These are phyloP conservation scores for Pseudevernia furfuracea DNA, from an alignment of 495 filamentous ascomycete species.

Conservation along the genomic window DNA sequence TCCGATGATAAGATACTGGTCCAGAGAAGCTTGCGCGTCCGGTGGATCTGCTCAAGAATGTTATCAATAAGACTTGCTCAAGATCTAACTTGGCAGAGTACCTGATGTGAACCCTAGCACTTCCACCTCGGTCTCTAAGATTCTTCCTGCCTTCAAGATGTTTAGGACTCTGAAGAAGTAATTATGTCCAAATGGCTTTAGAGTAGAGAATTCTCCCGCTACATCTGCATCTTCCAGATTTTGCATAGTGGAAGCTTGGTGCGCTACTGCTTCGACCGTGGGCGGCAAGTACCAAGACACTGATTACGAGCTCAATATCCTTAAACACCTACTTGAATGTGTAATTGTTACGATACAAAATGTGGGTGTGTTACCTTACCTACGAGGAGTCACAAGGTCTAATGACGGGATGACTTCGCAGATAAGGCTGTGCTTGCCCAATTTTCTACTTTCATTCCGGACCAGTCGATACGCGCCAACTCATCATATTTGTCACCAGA, in stretches of 20 bases:
- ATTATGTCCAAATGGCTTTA: background rate
- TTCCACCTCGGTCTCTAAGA: background rate
- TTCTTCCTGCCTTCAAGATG: background rate
- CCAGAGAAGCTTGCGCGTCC: background rate
- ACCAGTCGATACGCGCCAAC: background rate
- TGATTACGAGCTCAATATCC: background rate
- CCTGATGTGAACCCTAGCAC: background rate
- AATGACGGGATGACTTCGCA: background rate
- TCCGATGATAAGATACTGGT: background rate
- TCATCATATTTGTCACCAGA: background rate
- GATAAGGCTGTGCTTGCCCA: background rate
- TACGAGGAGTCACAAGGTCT: background rate
- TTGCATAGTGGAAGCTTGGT: background rate
- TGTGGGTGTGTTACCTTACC: background rate
- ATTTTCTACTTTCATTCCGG: background rate
- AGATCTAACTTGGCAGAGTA: background rate
- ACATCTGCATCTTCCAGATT: background rate
- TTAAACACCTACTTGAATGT: background rate
- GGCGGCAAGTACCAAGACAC: background rate
- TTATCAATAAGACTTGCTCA: background rate
- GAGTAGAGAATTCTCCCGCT: background rate
- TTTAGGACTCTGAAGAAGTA: background rate
- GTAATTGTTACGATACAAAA: background rate
- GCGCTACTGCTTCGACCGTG: background rate
- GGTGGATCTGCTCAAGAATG: background rate